A percentile compares a stretch with the other conserved stretches of the same genome.
Conservation (phyloP, 1,139 yeast species). For the Tardiomyces digboiensis region DNA sequence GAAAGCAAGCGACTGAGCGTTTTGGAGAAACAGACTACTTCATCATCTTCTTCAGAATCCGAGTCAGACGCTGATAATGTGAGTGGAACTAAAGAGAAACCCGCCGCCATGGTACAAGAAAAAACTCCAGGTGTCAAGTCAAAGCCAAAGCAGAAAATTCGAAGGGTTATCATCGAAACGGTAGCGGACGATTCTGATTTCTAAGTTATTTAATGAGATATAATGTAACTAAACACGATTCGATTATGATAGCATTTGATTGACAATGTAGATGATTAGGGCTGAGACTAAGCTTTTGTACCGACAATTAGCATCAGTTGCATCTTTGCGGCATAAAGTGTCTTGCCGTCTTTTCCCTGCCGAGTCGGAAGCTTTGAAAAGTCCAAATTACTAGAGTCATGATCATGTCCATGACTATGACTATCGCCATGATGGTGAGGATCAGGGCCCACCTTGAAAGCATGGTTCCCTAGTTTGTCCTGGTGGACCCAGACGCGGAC, state of each 20-base stretch:
- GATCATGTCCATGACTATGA: constrained; percentile 1
- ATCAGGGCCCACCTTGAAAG: background rate
- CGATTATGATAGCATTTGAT: background rate
- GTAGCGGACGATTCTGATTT: constrained; percentile 17
- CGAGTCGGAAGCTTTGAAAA: background rate
- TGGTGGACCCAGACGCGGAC: constrained; percentile 17
- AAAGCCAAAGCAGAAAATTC: constrained; percentile 1
- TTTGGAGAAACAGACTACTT: background rate
- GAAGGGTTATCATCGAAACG: constrained; percentile 16
- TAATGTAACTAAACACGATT: background rate
- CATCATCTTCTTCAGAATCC: background rate
- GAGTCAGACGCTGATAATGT: constrained; percentile 4
- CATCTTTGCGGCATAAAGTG: background rate
- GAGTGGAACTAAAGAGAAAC: no score
- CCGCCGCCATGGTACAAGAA: no score
- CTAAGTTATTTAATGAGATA: constrained; percentile 1
- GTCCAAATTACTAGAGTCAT: background rate
- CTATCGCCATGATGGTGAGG: constrained; percentile 3
- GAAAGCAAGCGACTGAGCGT: constrained; percentile 4
- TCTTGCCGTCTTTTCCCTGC: background rate
- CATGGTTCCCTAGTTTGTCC: constrained; percentile 8
- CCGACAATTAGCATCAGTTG: background rate
- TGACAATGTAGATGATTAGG: background rate
- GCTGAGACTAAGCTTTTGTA: background rate
- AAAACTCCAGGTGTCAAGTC: no score